Percentiles rank a stretch among this genome's conserved stretches.
Evolutionary conservation across 768 basidiomycete species (phyloP).

Genomic region (Rhizopogon vesiculosus): DNA sequence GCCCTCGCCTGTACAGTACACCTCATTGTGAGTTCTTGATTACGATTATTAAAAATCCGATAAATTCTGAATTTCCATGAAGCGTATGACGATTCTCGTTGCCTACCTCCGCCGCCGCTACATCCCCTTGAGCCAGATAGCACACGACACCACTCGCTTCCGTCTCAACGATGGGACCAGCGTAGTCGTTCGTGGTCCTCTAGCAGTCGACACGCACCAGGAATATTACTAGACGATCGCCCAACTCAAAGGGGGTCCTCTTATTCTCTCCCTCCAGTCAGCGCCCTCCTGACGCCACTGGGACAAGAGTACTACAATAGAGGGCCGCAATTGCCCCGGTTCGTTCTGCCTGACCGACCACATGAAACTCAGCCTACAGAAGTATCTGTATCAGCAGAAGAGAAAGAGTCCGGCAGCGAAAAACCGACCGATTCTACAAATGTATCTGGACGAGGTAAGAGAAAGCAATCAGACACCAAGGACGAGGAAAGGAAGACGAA

Average conservation of each 20-base stretch:
- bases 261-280: slow-evolving; percentile 20
- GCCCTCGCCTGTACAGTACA: not conserved
- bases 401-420: not conserved
- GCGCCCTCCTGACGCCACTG: slow-evolving; percentile 19
- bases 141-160: slow-evolving; percentile 20
- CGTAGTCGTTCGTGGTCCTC: slow-evolving; percentile 19
- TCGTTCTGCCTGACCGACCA: slow-evolving; percentile 21
- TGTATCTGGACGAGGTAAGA: not conserved
- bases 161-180: slow-evolving; percentile 20
- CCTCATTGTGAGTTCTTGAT: not conserved
- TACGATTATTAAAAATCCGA: not conserved
- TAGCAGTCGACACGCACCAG: slow-evolving; percentile 9
- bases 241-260: slow-evolving; percentile 17
- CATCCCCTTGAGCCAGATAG: slow-evolving; percentile 15
- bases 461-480: slow-evolving; percentile 7
- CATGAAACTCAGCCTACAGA: not conserved
- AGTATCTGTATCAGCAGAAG: not conserved
- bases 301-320: slow-evolving; percentile 14
- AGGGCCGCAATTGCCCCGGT: slow-evolving; percentile 22
- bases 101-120: slow-evolving; percentile 11
- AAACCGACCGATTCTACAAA: not conserved
- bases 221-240: slow-evolving; percentile 9
- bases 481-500: slow-evolving; percentile 19
- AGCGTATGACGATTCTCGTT: slow-evolving; percentile 9
- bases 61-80: not conserved